Evolutionary conservation across 2,329 filamentous ascomycete species (phyloP), one percentile per base, ranked within the genome.

Genomic region (Aspergillus costaricaensis): DNA sequence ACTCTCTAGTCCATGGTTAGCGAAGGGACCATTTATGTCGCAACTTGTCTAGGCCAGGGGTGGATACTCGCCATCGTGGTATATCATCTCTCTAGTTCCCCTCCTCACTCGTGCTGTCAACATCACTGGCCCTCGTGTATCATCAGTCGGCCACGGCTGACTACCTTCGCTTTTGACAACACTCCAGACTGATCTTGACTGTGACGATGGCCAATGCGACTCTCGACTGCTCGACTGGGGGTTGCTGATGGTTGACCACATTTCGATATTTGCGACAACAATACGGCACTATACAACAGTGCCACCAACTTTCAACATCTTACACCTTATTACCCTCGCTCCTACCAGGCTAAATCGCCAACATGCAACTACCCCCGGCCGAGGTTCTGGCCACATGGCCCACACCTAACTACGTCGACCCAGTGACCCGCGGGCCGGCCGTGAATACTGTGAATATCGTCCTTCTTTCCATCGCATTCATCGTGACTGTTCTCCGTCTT

Each of bases 371-470:
- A 23, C 77, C 80, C 27, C 77, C 81, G n/a, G 38, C 69, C n/a
- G 69, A 75, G 19, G 76, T 82, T 19, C 57, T 79, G 49, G 65
- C 68, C 17, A 69, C 72, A 65, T 83, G 81, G 81, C 82, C 82
- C 5, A 66, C 55, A 36, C 78, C 82, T 7, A 83, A 84, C 63
- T 79, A 80, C 65, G 62, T 76, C 53, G 68, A 83, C 63, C 82
- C 82, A 5, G 71, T 70, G 14, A 79, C 76, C 27, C 75, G 80
- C 62, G 80, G 80, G 12, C 75, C 78, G 65, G 76, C 67, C 36
- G 75, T 79, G 21, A 70, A 82, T 12, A 71, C 81, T 21, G 69
- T 80, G 5, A 76, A 79, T 23, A 65, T 80, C 4, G 60, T 80
- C 3, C 70, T 80, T 32, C 68, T 78, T n/a, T 65, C 65, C 3